Percentiles rank a stretch among this genome's conserved stretches.
phyloP scores from a whole-genome alignment of 148 eudicot species.

The Drosera capensis region DNA sequence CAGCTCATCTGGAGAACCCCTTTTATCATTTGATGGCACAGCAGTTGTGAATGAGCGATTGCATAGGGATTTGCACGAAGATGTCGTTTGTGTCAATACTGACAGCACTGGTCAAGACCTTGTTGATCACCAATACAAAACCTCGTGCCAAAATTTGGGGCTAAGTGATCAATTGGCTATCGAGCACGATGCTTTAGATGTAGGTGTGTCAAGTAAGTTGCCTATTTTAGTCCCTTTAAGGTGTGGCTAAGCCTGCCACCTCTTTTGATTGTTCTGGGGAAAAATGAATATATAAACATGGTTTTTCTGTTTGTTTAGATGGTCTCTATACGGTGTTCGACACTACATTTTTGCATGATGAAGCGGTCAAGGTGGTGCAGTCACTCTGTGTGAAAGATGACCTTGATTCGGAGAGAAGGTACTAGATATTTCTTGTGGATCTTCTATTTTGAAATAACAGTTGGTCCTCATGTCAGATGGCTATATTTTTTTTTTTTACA shows the following conservation, averaged over 20 bases:
- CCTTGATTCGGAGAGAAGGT: slow-evolving; percentile 39
- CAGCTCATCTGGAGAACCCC: slow-evolving; percentile 9
- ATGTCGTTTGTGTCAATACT: slow-evolving; percentile 6
- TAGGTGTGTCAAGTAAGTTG: slow-evolving; percentile 2
- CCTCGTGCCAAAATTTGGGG: slow-evolving; percentile 7
- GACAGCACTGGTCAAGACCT: slow-evolving; percentile 10
- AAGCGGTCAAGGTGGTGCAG: slow-evolving; percentile 73
- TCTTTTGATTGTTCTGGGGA: slow-evolving; percentile 9
- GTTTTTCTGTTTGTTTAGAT: slow-evolving; percentile 19
- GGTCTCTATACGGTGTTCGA: slow-evolving; percentile 45
- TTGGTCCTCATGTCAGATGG: too few relatives aligned
- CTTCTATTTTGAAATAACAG: too few relatives aligned
- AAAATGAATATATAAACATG: slow-evolving; percentile 9
- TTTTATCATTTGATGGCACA: slow-evolving; percentile 13
- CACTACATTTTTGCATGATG: slow-evolving; percentile 81
- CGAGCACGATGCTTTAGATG: slow-evolving; percentile 7
- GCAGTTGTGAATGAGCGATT: slow-evolving; percentile 6
- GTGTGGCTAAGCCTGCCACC: slow-evolving; percentile 13
- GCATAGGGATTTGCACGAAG: slow-evolving; percentile 7
- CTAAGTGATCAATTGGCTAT: slow-evolving; percentile 12
- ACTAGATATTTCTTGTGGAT: slow-evolving; percentile 4
- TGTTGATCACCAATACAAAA: slow-evolving; percentile 12
- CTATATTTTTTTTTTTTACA: too few relatives aligned
- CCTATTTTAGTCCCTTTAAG: slow-evolving; percentile 6
- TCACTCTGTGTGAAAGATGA: slow-evolving; percentile 20